Evolutionary conservation across 1,284 basidiomycete species (phyloP).

Genomic region (Cutaneotrichosporon dermatis): DNA sequence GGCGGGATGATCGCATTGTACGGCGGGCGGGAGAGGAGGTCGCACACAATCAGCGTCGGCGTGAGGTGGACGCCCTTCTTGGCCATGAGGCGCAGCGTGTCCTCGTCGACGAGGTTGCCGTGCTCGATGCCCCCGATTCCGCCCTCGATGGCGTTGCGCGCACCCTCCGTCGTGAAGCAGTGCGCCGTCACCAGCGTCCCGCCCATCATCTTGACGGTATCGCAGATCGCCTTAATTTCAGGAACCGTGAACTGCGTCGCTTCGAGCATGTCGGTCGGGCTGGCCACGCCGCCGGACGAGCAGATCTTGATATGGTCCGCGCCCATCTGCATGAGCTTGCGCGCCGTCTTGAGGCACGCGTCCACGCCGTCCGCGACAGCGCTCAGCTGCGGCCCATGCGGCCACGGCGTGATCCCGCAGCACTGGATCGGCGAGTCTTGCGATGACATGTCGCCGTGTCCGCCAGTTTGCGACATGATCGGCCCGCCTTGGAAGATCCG

Average conservation of each 20-base stretch:
- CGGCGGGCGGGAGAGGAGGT: constrained; percentile 28
- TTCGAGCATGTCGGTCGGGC: constrained; percentile 53
- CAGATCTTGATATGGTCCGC: constrained; percentile 52
- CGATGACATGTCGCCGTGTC: constrained; percentile 46
- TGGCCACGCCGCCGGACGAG: constrained; percentile 53
- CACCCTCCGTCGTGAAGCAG: constrained; percentile 35
- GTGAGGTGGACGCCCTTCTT: constrained; percentile 51
- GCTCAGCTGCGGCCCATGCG: constrained; percentile 2
- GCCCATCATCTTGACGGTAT: constrained; percentile 51
- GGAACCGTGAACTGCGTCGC: constrained; percentile 53
- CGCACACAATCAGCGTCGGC: constrained; percentile 53
- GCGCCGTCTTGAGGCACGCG: constrained; percentile 50
- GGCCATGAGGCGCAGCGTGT: constrained; percentile 47
- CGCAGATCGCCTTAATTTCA: constrained; percentile 53
- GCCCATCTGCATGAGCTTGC: constrained; percentile 53
- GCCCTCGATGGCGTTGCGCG: constrained; percentile 35
- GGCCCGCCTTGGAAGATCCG: constrained; percentile 53
- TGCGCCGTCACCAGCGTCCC: constrained; percentile 34
- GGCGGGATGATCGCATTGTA: constrained; percentile 26
- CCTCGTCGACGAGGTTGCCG: constrained; percentile 45
- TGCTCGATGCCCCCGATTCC: constrained; percentile 53
- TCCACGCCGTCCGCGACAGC: constrained; percentile 37
- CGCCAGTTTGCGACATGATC: constrained; percentile 54
- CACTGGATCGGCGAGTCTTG: constrained; percentile 39
- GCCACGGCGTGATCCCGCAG: constrained; percentile 29